Evolutionary conservation across 2,329 filamentous ascomycete species (phyloP).

Genomic region (Mariannaea sp.): DNA sequence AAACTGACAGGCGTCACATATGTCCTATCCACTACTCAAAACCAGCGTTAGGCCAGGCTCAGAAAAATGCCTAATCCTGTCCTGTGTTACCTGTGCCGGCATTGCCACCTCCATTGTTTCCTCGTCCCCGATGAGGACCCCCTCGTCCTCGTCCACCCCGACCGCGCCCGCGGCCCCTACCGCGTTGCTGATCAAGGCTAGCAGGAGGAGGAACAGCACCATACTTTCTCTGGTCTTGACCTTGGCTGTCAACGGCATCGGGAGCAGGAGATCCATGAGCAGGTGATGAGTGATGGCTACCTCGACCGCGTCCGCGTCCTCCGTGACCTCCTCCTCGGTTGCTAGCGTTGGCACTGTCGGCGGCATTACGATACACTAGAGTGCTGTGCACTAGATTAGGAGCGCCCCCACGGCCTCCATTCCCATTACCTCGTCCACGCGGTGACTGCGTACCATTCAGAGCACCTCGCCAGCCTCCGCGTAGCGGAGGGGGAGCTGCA

Average conservation of each 20-base stretch:
- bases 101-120: constrained; percentile 33
- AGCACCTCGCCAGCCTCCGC: constrained; percentile 62
- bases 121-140: constrained; percentile 43
- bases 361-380: constrained; percentile 55
- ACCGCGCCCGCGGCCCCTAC: constrained; percentile 47
- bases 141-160: constrained; percentile 49
- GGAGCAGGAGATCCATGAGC: constrained; percentile 31
- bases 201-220: constrained; percentile 65
- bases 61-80: constrained; percentile 29
- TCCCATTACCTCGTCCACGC: constrained; percentile 47
- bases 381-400: constrained; percentile 57
- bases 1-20: constrained; percentile 11
- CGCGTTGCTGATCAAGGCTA: constrained; percentile 53
- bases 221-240: constrained; percentile 45
- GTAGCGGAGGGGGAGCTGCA: constrained; percentile 57
- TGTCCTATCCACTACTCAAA: constrained; percentile 5
- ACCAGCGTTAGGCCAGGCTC: background rate
- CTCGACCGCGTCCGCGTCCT: constrained; percentile 42
- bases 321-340: constrained; percentile 34
- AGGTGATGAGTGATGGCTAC: constrained; percentile 32
- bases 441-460: constrained; percentile 52
- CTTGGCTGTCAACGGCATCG: constrained; percentile 23
- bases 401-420: constrained; percentile 44
- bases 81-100: constrained; percentile 24
- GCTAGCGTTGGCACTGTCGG: constrained; percentile 38